These are phyloP conservation scores for Pinus tabuliformis DNA, from an alignment of 75 land plant species.

Conservation along the genomic window DNA sequence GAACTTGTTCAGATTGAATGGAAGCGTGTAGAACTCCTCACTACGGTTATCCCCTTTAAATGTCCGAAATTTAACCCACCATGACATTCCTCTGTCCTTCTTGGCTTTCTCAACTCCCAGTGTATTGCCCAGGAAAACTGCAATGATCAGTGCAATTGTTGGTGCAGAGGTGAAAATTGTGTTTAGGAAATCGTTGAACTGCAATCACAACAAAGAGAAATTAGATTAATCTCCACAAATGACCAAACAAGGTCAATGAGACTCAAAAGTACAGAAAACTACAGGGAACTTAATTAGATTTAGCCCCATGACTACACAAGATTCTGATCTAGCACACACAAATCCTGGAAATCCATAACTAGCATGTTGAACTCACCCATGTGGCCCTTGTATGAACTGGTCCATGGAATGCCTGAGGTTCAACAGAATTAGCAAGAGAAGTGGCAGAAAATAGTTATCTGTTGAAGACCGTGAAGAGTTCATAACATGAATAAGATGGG, in stretches of 20 bases:
- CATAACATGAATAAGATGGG: neutral
- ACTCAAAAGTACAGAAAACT: neutral
- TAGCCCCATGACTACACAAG: neutral
- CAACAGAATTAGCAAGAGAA: neutral
- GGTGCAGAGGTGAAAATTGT: conserved; percentile 74
- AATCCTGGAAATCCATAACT: neutral
- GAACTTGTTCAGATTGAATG: conserved; percentile 61
- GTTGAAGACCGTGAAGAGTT: neutral
- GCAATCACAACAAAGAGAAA: conserved; percentile 14
- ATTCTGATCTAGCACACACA: neutral
- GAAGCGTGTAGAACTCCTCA: conserved; percentile 85
- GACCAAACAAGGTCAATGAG: no score
- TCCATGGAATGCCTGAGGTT: conserved; percentile 42
- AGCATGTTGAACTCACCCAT: conserved; percentile 44
- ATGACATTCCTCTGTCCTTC: conserved; percentile 76
- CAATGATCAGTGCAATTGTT: conserved; percentile 72
- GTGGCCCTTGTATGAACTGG: conserved; percentile 62
- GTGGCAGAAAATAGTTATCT: neutral
- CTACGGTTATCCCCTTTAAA: conserved; percentile 62
- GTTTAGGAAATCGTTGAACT: conserved; percentile 90
- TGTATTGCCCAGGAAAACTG: conserved; percentile 74
- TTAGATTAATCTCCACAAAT: neutral
- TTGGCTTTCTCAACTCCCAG: conserved; percentile 32
- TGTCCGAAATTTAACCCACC: conserved; percentile 71
- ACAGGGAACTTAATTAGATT: neutral